Conservation (phyloP, 805 yeast species). For the Yamadazyma nakazawae region DNA sequence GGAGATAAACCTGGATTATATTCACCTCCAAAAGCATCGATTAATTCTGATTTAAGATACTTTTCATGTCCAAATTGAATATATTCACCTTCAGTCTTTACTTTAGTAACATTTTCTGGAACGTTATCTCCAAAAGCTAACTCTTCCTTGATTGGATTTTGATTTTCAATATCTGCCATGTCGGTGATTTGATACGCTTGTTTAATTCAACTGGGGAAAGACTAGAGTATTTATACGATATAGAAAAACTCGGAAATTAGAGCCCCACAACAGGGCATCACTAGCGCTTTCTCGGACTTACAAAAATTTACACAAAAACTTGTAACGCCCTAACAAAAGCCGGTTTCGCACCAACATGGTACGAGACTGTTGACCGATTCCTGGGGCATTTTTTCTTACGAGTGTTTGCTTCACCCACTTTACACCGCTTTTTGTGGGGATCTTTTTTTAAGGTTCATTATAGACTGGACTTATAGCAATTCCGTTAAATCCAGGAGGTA, state of each 20-base stretch:
- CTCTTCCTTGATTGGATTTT: constrained; percentile 29
- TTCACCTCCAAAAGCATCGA: constrained; percentile 78
- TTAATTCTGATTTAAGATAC: constrained; percentile 58
- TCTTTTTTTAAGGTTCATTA: background rate
- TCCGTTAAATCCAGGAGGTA: background rate
- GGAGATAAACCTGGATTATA: constrained; percentile 60
- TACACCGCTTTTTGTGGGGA: constrained; percentile 5
- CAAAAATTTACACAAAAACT: constrained; percentile 6
- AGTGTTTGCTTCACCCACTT: constrained; percentile 2
- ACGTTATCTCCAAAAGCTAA: constrained; percentile 18
- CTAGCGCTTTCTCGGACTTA: constrained; percentile 4
- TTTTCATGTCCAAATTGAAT: constrained; percentile 70
- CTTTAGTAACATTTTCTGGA: constrained; percentile 23
- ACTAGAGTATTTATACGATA: background rate
- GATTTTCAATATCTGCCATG: constrained; percentile 35
- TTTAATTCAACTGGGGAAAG: background rate
- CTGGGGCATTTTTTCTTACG: background rate
- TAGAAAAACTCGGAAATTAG: background rate
- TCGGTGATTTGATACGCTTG: background rate
- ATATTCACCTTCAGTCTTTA: constrained; percentile 53
- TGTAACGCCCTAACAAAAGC: background rate
- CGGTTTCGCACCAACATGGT: background rate
- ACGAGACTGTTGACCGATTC: too few species aligned
- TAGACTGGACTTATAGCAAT: background rate
- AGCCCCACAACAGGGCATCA: constrained; percentile 4